Evolutionary conservation across 2,329 filamentous ascomycete species (phyloP), one percentile per base, ranked within the genome.

Genomic region (Penicillium brasilianum): DNA sequence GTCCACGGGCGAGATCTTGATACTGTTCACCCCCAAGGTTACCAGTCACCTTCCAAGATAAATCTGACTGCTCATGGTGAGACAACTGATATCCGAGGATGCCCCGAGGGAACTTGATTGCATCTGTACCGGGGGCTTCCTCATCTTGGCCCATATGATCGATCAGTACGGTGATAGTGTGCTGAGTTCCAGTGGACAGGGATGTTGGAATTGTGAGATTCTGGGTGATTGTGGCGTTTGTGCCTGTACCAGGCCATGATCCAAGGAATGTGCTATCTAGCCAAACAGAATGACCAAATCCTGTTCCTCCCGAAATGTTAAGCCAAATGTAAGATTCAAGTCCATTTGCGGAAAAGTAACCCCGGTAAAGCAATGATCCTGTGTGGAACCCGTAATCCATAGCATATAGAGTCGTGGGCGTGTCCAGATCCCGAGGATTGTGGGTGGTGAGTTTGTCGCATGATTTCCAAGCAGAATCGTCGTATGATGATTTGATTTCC

Each of bases 21-120:
- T 84, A 84, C 58, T 82, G 71, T 62, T 86, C 84, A 14, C 83
- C 84, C 3, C 81, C 81, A 0, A 85, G 74, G 60, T 85, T 86
- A 3, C 84, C 84, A 0, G 83, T 84, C 7, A 86, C 64, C 64
- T 84, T 85, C 84, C 84, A 86, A 2, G 65, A 66, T 7, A 78
- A 61, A 9, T 66, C 65, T 0, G 61, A 61, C 30, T 71, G 66
- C 0, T 73, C 70, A 18, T 70, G 63, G 37, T 78, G 74, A 18
- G 75, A 74, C 18, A 83, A 66, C n/a, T 65, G 57, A 20, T 77
- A 77, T 36, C 78, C 73, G 2, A 86, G 70, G 57, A 87, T 81
- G 10, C 84, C 84, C 16, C 83, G 79, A 0, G 84, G 84, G 25
- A 76, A 77, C 73, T 85, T 85, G 3, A 69, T 66, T 14, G 55